phyloP scores from a whole-genome alignment of 352 stramenopile genomes.

The Phytophthora europaea region DNA sequence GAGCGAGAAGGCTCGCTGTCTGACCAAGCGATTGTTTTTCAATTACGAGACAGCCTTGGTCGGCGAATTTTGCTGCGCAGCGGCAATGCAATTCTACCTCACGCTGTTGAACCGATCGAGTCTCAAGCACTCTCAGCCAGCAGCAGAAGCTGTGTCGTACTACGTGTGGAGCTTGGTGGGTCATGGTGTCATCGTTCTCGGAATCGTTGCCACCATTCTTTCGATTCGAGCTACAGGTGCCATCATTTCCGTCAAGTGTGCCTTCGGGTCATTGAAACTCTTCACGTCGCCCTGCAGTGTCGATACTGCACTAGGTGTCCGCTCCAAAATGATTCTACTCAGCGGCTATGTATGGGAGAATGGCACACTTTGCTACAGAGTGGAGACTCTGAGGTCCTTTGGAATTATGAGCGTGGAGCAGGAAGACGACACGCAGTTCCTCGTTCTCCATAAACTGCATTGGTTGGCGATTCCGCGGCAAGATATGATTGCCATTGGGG shows the following conservation, averaged over 20 bases:
- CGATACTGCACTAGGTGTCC: slow-evolving; percentile 10
- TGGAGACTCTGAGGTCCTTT: slow-evolving; percentile 11
- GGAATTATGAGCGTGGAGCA: slow-evolving; percentile 14
- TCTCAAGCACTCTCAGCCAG: slow-evolving; percentile 6
- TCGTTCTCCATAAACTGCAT: slow-evolving; percentile 2
- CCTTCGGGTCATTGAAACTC: slow-evolving; percentile 14
- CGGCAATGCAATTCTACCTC: slow-evolving; percentile 27
- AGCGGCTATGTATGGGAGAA: slow-evolving; percentile 12
- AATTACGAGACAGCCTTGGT: slow-evolving; percentile 33
- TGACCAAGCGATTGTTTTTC: slow-evolving; percentile 27
- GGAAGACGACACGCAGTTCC: neutral
- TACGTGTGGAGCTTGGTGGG: slow-evolving; percentile 25
- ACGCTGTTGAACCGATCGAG: slow-evolving; percentile 26
- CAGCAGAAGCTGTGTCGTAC: slow-evolving; percentile 24
- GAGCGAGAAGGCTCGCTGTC: neutral
- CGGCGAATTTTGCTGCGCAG: slow-evolving; percentile 21
- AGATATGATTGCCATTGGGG: slow-evolving; percentile 13
- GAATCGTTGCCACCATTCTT: slow-evolving; percentile 23
- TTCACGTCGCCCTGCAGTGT: slow-evolving; percentile 15
- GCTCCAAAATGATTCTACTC: slow-evolving; percentile 17
- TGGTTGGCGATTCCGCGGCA: slow-evolving; percentile 5
- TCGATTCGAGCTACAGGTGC: slow-evolving; percentile 13
- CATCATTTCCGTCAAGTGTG: slow-evolving; percentile 8
- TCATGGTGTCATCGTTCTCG: slow-evolving; percentile 27
- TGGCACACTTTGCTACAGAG: slow-evolving; percentile 3